These are phyloP conservation scores for Cercospora brassicicola DNA, from an alignment of 2,329 filamentous ascomycete species.

Conservation along the genomic window DNA sequence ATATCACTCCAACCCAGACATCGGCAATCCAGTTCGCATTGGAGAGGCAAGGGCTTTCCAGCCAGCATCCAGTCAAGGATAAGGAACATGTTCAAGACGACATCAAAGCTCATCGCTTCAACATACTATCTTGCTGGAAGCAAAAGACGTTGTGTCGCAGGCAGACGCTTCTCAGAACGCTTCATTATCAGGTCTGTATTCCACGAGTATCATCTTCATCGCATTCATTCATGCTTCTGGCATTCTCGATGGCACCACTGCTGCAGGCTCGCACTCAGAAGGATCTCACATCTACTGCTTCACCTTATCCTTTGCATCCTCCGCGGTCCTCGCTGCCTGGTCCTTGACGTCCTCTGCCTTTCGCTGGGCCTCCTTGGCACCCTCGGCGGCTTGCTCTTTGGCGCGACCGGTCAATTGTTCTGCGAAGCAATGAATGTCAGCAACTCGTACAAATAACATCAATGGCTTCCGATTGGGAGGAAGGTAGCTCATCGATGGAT, in stretches of 20 bases:
- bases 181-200: not conserved
- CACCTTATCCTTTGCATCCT: slow-evolving; percentile 33
- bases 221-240: not conserved
- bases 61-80: too few relatives aligned
- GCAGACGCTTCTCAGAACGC: not conserved
- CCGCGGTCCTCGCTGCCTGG: slow-evolving; percentile 46
- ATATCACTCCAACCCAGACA: too few relatives aligned
- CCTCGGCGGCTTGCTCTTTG: slow-evolving; percentile 40
- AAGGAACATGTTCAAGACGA: not conserved
- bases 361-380: slow-evolving; percentile 42
- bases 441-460: not conserved
- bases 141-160: not conserved
- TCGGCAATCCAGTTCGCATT: too few relatives aligned
- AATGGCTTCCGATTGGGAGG: not conserved
- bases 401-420: slow-evolving; percentile 53
- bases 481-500: not conserved
- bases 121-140: not conserved
- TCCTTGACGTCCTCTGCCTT: slow-evolving; percentile 44
- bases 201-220: not conserved
- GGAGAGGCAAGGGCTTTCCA: too few relatives aligned
- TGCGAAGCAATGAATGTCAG: slow-evolving; percentile 36
- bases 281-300: slow-evolving; percentile 11
- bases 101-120: not conserved
- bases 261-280: not conserved
- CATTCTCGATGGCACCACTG: not conserved